These are phyloP conservation scores for Mycena rebaudengoi DNA, from an alignment of 768 basidiomycete species.

Conservation along the genomic window DNA sequence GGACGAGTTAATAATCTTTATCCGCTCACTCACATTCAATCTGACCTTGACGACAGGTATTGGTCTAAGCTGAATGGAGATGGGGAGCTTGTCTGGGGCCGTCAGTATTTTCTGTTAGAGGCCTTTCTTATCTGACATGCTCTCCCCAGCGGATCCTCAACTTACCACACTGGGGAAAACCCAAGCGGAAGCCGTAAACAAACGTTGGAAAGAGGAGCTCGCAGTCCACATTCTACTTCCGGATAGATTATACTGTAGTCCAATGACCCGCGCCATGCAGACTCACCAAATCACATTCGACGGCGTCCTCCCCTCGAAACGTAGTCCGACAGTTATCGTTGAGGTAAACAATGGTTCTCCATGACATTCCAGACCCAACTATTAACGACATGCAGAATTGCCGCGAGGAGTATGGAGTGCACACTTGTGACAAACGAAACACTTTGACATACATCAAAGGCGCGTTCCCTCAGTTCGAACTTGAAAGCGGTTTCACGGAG, in stretches of 20 bases:
- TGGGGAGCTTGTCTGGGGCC: conserved; percentile 76
- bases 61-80: conserved; percentile 74
- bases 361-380: not conserved
- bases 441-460: conserved; percentile 55
- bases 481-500: conserved; percentile 69
- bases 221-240: conserved; percentile 57
- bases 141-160: conserved; percentile 64
- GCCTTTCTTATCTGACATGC: not conserved
- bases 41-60: conserved; percentile 48
- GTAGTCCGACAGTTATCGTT: conserved; percentile 51
- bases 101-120: conserved; percentile 49
- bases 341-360: conserved; percentile 56
- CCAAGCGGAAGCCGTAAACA: conserved; percentile 59
- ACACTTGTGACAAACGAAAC: conserved; percentile 76
- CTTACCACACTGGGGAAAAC: conserved; percentile 65
- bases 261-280: conserved; percentile 66
- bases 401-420: conserved; percentile 71
- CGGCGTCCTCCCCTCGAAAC: conserved; percentile 40
- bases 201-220: conserved; percentile 60
- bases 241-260: conserved; percentile 66
- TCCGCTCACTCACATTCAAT: not conserved
- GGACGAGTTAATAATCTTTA: conserved; percentile 54
- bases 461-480: conserved; percentile 58
- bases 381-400: conserved; percentile 54
- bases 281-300: conserved; percentile 65